Conservation (phyloP, 352 stramenopile genomes). For the Phytophthora cryptogea region DNA sequence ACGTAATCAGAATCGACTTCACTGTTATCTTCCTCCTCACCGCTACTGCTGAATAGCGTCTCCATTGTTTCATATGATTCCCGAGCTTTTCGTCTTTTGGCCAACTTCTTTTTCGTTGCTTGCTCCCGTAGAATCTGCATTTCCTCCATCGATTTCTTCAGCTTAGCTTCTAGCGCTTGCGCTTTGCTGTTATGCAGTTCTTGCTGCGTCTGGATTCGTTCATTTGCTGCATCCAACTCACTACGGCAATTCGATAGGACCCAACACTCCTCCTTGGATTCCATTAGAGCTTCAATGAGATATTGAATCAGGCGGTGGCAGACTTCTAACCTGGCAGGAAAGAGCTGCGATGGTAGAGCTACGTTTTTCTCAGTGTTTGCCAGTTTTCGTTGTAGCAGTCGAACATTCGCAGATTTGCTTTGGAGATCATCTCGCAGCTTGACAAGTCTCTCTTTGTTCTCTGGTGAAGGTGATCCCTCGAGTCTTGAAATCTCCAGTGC, state of each 20-base stretch:
- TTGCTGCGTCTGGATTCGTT: slow-evolving; percentile 21
- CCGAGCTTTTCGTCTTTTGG: slow-evolving; percentile 38
- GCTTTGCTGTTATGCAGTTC: slow-evolving; percentile 24
- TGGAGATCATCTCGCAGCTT: slow-evolving; percentile 43
- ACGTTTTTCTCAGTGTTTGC: slow-evolving; percentile 55
- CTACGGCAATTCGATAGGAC: slow-evolving; percentile 26
- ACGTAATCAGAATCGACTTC: slow-evolving; percentile 73
- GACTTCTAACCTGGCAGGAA: slow-evolving; percentile 38
- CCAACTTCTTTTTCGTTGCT: slow-evolving; percentile 40
- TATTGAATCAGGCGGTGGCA: slow-evolving; percentile 64
- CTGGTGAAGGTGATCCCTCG: slow-evolving; percentile 16
- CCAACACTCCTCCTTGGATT: slow-evolving; percentile 38
- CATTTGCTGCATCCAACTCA: slow-evolving; percentile 10
- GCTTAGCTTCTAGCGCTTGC: slow-evolving; percentile 9
- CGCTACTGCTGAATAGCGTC: slow-evolving; percentile 54
- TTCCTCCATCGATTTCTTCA: slow-evolving; percentile 30
- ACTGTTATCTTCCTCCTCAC: slow-evolving; percentile 58
- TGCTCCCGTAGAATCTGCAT: slow-evolving; percentile 29
- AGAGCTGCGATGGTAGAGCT: slow-evolving; percentile 41
- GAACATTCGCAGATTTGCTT: slow-evolving; percentile 62
- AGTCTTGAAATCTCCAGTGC: slow-evolving; percentile 44
- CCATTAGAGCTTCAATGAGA: slow-evolving; percentile 49
- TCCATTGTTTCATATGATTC: slow-evolving; percentile 53
- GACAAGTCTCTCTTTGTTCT: slow-evolving; percentile 30
- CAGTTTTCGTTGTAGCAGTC: slow-evolving; percentile 66